Conservation (phyloP, 306 rosid genomes). For the Gastrolobium bilobum region DNA sequence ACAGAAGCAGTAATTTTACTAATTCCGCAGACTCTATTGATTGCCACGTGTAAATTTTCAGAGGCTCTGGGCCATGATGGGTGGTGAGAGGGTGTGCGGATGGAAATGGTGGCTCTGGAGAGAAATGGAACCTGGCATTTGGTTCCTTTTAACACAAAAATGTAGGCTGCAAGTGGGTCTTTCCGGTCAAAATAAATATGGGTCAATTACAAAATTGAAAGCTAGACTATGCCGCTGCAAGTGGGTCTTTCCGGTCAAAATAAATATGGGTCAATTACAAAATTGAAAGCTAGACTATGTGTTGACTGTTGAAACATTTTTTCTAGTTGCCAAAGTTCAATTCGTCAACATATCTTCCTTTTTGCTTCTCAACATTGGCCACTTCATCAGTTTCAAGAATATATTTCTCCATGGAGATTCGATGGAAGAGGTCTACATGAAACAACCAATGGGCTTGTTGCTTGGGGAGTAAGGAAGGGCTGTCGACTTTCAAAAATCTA, state of each 20-base stretch:
- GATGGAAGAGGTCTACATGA: neutral
- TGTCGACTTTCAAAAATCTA: neutral
- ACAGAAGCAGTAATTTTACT: neutral
- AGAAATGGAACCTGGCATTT: conserved; percentile 20
- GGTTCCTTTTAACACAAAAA: conserved; percentile 4
- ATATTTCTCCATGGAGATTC: neutral
- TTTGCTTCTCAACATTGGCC: neutral
- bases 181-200: conserved; percentile 35
- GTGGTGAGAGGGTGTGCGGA: neutral
- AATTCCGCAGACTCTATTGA: conserved; percentile 31
- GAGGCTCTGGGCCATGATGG: conserved; percentile 20
- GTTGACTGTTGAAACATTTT: neutral
- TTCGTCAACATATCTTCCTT: neutral
- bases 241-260: conserved; percentile 26
- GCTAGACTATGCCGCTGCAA: conserved; percentile 9
- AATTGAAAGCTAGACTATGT: neutral
- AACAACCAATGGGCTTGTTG: neutral
- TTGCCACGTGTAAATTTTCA: conserved; percentile 19
- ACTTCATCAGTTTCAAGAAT: conserved; percentile 1
- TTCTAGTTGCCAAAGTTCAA: neutral
- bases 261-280: conserved; percentile 29
- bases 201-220: conserved; percentile 5
- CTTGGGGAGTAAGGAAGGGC: neutral
- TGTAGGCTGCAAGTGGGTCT: conserved; percentile 20
- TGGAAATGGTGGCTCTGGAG: neutral